These are phyloP conservation scores for Hyaloscypha hepaticicola DNA, from an alignment of 495 filamentous ascomycete genomes.

Conservation along the genomic window DNA sequence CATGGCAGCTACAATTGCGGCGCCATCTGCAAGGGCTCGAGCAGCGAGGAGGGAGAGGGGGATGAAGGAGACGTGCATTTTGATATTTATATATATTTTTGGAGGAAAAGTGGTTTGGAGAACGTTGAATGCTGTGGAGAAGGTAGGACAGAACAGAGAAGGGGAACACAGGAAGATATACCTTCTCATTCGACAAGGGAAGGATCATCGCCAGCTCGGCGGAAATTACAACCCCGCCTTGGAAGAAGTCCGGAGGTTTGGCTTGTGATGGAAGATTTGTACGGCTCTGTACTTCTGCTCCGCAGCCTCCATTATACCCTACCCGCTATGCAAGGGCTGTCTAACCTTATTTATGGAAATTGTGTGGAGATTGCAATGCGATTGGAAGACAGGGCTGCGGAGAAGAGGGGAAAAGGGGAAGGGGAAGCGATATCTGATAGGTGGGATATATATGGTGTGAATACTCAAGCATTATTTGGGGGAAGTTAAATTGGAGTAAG, in stretches of 20 bases:
- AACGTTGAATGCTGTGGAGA: background rate
- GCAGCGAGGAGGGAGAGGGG: conserved; percentile 25
- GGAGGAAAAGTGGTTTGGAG: background rate
- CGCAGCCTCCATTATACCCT: too few relatives aligned
- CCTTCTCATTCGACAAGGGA: background rate
- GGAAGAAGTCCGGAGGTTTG: background rate
- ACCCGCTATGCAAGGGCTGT: background rate
- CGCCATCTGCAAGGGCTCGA: conserved; percentile 29
- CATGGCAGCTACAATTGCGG: conserved; percentile 35
- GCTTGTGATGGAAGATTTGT: background rate
- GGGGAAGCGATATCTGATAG: background rate
- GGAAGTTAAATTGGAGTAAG: too few relatives aligned
- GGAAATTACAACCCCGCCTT: background rate
- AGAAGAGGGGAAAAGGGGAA: background rate
- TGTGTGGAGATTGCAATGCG: background rate
- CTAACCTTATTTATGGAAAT: background rate
- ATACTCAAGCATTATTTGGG: too few relatives aligned
- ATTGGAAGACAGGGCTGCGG: background rate
- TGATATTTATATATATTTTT: background rate
- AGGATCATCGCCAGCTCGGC: background rate
- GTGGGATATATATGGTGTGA: too few relatives aligned
- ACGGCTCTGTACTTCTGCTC: background rate
- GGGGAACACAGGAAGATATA: background rate
- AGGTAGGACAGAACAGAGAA: background rate
- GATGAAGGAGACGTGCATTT: conserved; percentile 24